Evolutionary conservation across 2,329 filamentous ascomycete species (phyloP).

Genomic region (Trichoderma sp.): DNA sequence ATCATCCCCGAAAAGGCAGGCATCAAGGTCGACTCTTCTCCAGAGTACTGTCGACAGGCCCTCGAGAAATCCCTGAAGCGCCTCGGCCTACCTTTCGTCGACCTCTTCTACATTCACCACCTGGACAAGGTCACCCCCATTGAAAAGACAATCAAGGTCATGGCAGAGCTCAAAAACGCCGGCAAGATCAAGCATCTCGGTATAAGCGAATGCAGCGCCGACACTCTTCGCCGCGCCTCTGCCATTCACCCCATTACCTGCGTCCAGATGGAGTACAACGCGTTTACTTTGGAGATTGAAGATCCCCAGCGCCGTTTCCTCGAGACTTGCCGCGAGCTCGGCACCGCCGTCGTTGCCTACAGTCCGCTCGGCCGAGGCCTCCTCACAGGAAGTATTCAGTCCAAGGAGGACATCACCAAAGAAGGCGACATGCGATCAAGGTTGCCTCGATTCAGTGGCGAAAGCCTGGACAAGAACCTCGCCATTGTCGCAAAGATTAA

Average conservation of each 20-base stretch:
- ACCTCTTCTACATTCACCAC: constrained; percentile 58
- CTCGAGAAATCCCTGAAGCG: constrained; percentile 44
- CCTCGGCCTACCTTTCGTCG: constrained; percentile 54
- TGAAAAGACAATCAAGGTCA: constrained; percentile 53
- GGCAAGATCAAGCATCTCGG: constrained; percentile 62
- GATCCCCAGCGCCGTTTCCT: constrained; percentile 50
- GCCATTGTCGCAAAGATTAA: constrained; percentile 52
- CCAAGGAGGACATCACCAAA: constrained; percentile 45
- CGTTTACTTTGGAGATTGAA: constrained; percentile 61
- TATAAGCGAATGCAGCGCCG: constrained; percentile 53
- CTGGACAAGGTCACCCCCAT: constrained; percentile 49
- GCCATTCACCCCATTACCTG: constrained; percentile 52
- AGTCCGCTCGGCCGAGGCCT: constrained; percentile 63
- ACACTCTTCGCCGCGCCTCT: constrained; percentile 52
- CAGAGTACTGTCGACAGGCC: constrained; percentile 28
- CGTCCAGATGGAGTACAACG: constrained; percentile 57
- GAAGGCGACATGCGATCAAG: constrained; percentile 44
- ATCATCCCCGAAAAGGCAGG: constrained; percentile 14
- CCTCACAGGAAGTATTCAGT: constrained; percentile 52
- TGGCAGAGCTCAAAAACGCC: constrained; percentile 52
- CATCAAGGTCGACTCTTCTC: constrained; percentile 1
- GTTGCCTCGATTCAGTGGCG: constrained; percentile 27
- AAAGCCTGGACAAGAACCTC: constrained; percentile 49
- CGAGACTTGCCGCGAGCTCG: constrained; percentile 57
- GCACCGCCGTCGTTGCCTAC: constrained; percentile 58